Conservation (phyloP, 116 monocot species). For the Papilionanthe hybrid region DNA sequence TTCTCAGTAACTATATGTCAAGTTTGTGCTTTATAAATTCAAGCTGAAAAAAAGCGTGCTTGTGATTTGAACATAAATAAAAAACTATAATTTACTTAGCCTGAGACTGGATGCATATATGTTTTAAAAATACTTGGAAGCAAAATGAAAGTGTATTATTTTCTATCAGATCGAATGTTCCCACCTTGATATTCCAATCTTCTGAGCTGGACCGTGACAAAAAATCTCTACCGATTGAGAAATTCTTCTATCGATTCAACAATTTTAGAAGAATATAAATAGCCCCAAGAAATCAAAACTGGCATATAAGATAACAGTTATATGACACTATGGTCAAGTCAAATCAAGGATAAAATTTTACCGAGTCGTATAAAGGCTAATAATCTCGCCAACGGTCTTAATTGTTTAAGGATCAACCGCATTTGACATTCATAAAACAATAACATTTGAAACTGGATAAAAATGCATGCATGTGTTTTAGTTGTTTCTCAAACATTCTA, state of each 20-base stretch:
- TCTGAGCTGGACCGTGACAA: not conserved
- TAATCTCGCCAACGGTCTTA: not conserved
- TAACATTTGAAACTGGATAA: not conserved
- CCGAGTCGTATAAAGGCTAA: not conserved
- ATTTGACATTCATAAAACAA: not conserved
- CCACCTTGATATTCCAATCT: too few relatives aligned
- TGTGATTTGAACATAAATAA: too few relatives aligned
- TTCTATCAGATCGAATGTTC: too few relatives aligned
- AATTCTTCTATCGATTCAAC: not conserved
- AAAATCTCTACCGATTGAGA: not conserved
- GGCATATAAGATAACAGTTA: not conserved
- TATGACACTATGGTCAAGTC: not conserved
- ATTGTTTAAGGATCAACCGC: not conserved
- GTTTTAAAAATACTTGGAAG: too few relatives aligned
- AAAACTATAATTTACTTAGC: too few relatives aligned
- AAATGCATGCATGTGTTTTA: constrained; percentile 1
- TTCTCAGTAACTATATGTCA: too few relatives aligned
- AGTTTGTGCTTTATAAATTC: too few relatives aligned
- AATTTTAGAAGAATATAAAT: not conserved
- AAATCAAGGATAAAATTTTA: not conserved
- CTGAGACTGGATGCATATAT: too few relatives aligned
- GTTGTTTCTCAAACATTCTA: not conserved
- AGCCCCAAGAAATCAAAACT: constrained; percentile 1
- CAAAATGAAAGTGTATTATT: too few relatives aligned
- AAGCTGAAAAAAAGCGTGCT: too few relatives aligned